Conservation (phyloP, 768 basidiomycete species). For the Kwoniella sp. region DNA sequence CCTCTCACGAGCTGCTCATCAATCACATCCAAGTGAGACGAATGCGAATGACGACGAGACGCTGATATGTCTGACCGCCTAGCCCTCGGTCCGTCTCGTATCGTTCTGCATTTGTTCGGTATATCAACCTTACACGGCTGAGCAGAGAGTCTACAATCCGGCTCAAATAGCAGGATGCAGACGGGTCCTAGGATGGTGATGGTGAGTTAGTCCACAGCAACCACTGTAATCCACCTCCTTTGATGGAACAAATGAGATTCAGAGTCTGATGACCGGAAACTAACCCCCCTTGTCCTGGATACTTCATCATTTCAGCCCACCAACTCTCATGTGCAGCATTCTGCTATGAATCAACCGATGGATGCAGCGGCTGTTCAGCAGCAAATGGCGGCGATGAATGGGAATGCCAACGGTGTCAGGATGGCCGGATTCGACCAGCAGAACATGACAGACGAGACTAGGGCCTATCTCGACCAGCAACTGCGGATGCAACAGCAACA, state of each 20-base stretch:
- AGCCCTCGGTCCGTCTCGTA: not conserved
- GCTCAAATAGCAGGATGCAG: constrained; percentile 14
- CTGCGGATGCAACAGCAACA: constrained; percentile 18
- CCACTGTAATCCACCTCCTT: not conserved
- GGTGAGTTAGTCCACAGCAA: constrained; percentile 5
- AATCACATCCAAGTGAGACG: too few relatives aligned
- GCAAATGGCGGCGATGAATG: constrained; percentile 21
- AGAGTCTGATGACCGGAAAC: too few relatives aligned
- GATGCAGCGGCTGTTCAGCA: constrained; percentile 12
- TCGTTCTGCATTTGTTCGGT: not conserved
- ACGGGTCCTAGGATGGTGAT: constrained; percentile 22
- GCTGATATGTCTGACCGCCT: not conserved
- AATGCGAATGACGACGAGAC: not conserved
- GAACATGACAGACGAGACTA: constrained; percentile 13
- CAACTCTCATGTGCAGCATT: constrained; percentile 22
- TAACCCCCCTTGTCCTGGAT: not conserved
- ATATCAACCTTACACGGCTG: not conserved
- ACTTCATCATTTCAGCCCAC: constrained; percentile 4
- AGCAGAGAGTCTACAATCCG: not conserved
- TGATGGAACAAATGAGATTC: not conserved
- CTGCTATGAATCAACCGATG: constrained; percentile 18
- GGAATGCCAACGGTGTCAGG: not conserved
- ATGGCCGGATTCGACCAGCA: constrained; percentile 7
- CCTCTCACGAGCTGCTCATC: too few relatives aligned
- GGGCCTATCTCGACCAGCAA: constrained; percentile 22